Evolutionary conservation across 2,329 filamentous ascomycete species (phyloP).

Genomic region (Aspergillus bombycis): DNA sequence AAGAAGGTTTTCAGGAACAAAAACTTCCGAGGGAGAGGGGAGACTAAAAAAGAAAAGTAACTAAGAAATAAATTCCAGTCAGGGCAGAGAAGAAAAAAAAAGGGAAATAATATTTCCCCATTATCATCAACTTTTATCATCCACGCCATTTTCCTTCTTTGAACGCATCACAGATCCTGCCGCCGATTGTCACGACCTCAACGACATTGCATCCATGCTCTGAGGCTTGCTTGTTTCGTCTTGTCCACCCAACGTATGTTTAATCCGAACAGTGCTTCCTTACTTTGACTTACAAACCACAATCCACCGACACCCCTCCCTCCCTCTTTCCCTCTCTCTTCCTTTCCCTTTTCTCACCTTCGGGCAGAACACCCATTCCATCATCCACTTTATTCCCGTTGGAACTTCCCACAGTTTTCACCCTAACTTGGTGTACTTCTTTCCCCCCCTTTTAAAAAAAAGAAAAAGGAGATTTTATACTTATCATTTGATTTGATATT

Average conservation of each 20-base stretch:
- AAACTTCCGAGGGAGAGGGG: conserved; percentile 27
- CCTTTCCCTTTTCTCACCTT: conserved; percentile 3
- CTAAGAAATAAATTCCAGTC: conserved; percentile 15
- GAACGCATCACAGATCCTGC: not conserved
- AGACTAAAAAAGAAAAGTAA: conserved; percentile 20
- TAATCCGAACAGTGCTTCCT: conserved; percentile 11
- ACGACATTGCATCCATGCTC: conserved; percentile 26
- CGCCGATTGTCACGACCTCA: conserved; percentile 21
- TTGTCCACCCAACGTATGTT: conserved; percentile 29
- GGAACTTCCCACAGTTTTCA: not conserved
- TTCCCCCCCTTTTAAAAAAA: not conserved
- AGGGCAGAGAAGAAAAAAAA: conserved; percentile 12
- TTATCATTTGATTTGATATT: not conserved
- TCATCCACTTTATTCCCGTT: conserved; percentile 2
- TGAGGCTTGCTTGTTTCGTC: conserved; percentile 25
- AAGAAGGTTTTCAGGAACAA: conserved; percentile 23
- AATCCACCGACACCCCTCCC: conserved; percentile 2
- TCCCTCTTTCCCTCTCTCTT: conserved; percentile 9
- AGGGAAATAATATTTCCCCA: conserved; percentile 12
- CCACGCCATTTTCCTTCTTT: conserved; percentile 13
- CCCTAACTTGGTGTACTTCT: conserved; percentile 5
- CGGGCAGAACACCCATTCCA: not conserved
- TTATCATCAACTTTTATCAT: conserved; percentile 17
- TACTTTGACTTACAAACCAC: conserved; percentile 9
- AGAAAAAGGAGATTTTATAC: not conserved